Evolutionary conservation across 768 basidiomycete species (phyloP), one percentile per base, ranked within the genome.

Genomic region (Agaricus sinodeliciosus): DNA sequence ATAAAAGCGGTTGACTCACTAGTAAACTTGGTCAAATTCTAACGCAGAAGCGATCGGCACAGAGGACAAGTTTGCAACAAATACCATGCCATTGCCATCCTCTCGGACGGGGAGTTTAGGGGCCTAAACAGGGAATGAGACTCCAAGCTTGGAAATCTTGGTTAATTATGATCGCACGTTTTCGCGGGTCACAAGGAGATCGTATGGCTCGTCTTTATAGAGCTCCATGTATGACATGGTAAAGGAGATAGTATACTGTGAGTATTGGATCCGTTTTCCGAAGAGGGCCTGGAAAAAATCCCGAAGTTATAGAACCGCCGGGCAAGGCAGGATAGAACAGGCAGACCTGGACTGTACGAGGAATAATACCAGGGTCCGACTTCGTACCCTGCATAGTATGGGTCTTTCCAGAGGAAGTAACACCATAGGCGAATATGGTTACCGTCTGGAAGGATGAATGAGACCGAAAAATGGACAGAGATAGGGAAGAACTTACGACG

Each of bases 361-460:
- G 90, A 58, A 94, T 94, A 50, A 94, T 84, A 0, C 92, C 92
- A n/a, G 87, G 88, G 28, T 88, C 76, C 1, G 72, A 44, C 35
- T 68, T 75, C 6, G 76, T 82, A 35, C 92, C 92, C 69, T 94
- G 91, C 89, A 95, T 94, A 0, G 93, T 95, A 65, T 92, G 82
- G 0, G 91, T 94, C 72, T 93, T 94, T 15, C 91, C 92, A 4
- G 87, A 90, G 1, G 89, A 91, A 9, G 90, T 94, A 11, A 93
- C 90, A 6, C 92, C 92, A 67, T 94, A 94, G 1, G 90, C 88
- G 58, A 94, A 93, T 13, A 94, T 82, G 9, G 90, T 93, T 3
- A 90, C 83, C 0, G 86, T 91, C 87, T 90, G 51, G 18, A 15
- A 27, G 9, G 25, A 36, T 50, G 13, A 43, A 36, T 61, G n/a